phyloP scores from a whole-genome alignment of 2,329 filamentous ascomycete genomes.

The Didymella exigua region DNA sequence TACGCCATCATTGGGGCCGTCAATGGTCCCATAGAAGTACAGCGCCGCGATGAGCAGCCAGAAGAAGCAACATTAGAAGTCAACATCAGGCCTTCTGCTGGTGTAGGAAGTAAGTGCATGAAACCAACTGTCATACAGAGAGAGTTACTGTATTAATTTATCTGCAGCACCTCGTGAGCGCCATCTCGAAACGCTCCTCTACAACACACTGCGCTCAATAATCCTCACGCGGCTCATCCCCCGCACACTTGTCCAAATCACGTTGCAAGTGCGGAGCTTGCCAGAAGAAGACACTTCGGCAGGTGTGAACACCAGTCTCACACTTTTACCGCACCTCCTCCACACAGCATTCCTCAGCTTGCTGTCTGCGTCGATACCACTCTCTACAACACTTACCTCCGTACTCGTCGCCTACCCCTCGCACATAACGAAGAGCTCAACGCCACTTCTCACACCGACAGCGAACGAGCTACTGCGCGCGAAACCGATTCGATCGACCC shows the following conservation, averaged over 20 bases:
- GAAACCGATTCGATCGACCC: conserved; percentile 77
- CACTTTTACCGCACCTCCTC: conserved; percentile 79
- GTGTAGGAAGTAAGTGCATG: conserved; percentile 71
- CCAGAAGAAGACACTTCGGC: conserved; percentile 71
- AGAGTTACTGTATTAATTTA: neutral
- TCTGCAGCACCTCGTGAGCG: conserved; percentile 57
- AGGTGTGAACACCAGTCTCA: conserved; percentile 69
- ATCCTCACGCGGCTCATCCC: conserved; percentile 78
- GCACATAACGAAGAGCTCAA: conserved; percentile 62
- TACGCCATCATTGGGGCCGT: conserved; percentile 84
- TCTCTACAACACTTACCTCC: conserved; percentile 78
- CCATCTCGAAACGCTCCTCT: conserved; percentile 78
- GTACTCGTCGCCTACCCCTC: conserved; percentile 80
- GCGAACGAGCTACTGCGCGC: conserved; percentile 66
- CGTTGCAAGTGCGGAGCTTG: conserved; percentile 74
- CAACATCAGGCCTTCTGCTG: conserved; percentile 81
- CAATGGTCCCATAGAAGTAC: conserved; percentile 91
- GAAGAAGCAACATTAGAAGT: conserved; percentile 92
- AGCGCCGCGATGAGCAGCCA: conserved; percentile 84
- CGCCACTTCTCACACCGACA: conserved; percentile 59
- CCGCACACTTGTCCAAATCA: conserved; percentile 77
- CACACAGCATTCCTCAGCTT: conserved; percentile 84
- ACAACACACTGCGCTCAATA: conserved; percentile 73
- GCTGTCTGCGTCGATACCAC: conserved; percentile 79
- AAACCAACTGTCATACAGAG: too few species aligned